Base-by-base conservation (phyloP, 108 stramenopile genomes). In the Cyclotella choctawhatcheeana region DNA sequence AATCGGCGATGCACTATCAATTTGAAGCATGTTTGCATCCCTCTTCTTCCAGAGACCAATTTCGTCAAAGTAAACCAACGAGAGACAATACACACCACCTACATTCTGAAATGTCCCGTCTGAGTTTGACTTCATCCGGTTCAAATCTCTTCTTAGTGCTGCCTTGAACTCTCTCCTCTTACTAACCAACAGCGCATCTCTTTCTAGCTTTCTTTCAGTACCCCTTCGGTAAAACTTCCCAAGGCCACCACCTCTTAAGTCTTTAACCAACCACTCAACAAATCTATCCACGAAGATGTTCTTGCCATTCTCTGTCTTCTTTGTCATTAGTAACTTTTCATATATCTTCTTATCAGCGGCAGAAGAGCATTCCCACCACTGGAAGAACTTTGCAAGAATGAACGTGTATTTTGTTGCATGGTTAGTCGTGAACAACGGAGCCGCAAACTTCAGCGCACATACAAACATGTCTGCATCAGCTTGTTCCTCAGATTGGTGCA, bases 401-500 rank as follows among this genome's bases (percentile, higher is more conserved):
- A 22, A 22, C 6, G 51, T 52, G 51, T 52, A 52, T 17, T 52
- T 52, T 17, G 51, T 52, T 52, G 51, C 51, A 16, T 52, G 51
- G 14, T 52, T 52, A 14, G 51, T 52, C n/a, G 51, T 52, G 14
- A 52, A 52, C 6, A 52, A 17, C 7, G 22, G 51, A 24, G 21
- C 18, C 10, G 51, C 51, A 52, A 52, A 52, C 14, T 52, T 52
- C 10, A 52, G 18, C 6, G 51, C 51, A 52, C 21, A 22, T 22
- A 52, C 51, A 52, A 52, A 52, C 51, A 13, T 52, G 6, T 52
- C 51, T 22, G 51, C 51, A 52, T 52, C 22, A 6, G 21, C 5
- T 22, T 52, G 13, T 52, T 52, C 51, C 14, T 52, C 51, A 22
- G 51, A 7, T 52, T 24, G 18, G n/a, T 52, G 51, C 22, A 52